Base-by-base conservation (phyloP, 768 basidiomycete genomes). In the Suillus bovinus region DNA sequence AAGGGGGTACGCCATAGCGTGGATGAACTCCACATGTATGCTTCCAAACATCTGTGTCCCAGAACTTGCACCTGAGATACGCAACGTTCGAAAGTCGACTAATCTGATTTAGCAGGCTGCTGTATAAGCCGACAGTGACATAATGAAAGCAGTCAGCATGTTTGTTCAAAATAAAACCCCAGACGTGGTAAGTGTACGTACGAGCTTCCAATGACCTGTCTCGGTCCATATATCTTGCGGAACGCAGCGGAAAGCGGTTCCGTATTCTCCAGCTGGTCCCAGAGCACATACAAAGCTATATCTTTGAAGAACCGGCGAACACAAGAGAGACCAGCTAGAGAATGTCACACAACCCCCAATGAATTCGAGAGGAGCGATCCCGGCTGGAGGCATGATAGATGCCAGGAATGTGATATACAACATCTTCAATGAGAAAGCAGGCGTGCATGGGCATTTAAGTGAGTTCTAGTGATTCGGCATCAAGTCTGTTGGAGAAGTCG, bases 251-350 rank as follows among this genome's bases (percentile, higher is more conserved):
- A 71, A 41, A 68, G 50, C 10, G 67, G 70, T 7, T 62, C 29
- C n/a, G 69, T 10, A 52, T 60, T 58, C 2, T 53, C 36, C 41
- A 71, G 59, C 33, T 65, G 44, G 2, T 44, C 44, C 68, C 60
- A 71, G 4, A 68, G 47, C 46, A 61, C 41, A 22, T 64, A 52
- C 11, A 71, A 22, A 3, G 68, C 70, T 5, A 59, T 55, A 0
- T 63, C 61, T 27, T 54, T 69, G 63, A 70, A 70, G 17, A 61
- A 27, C 16, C 11, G 65, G 49, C 64, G 68, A 22, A 34, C n/a
- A 16, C 33, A 13, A 34, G 33, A 54, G 52, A 53, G 53, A 3
- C 4, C 34, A 16, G 22, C 54, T 31, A 38, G 22, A 24, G 34
- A 55, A 55, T 9, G 13, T 22, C n/a, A n/a, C 8, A n/a, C 13